These are phyloP conservation scores for Simplicillium aogashimaense DNA, from an alignment of 2,329 filamentous ascomycete species.

Conservation along the genomic window DNA sequence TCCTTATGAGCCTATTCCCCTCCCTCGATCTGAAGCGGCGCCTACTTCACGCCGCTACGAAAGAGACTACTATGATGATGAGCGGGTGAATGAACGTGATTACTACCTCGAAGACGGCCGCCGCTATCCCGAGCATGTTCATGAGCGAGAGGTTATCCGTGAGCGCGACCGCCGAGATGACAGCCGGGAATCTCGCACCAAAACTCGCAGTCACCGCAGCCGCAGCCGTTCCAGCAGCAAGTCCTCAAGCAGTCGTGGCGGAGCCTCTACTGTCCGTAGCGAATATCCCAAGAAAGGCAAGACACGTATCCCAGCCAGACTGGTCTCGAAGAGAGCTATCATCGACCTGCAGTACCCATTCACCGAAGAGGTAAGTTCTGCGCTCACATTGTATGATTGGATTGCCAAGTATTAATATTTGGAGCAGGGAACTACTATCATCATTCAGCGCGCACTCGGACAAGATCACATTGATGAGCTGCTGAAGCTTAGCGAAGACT, in stretches of 20 bases:
- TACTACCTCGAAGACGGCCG: constrained; percentile 62
- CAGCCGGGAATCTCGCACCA: constrained; percentile 30
- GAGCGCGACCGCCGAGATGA: constrained; percentile 33
- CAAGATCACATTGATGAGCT: constrained; percentile 89
- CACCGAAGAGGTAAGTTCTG: constrained; percentile 69
- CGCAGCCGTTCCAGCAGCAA: constrained; percentile 33
- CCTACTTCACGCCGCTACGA: constrained; percentile 47
- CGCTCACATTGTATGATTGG: too few species aligned
- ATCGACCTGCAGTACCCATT: constrained; percentile 81
- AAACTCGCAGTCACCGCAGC: constrained; percentile 26
- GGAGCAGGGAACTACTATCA: constrained; percentile 64
- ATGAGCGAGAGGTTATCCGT: constrained; percentile 51
- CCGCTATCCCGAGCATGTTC: constrained; percentile 46
- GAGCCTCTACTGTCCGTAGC: constrained; percentile 41
- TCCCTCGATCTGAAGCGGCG: constrained; percentile 53
- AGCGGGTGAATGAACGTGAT: constrained; percentile 57
- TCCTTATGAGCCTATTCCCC: constrained; percentile 52
- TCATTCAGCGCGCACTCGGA: constrained; percentile 75
- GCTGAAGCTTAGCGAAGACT: constrained; percentile 71
- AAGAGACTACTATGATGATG: constrained; percentile 53
- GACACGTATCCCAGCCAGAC: constrained; percentile 72
- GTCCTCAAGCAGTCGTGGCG: constrained; percentile 35
- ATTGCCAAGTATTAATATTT: constrained; percentile 4
- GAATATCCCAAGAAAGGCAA: constrained; percentile 77
- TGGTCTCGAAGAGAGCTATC: constrained; percentile 73